Evolutionary conservation across 23 red algal genomes (phyloP).

Genomic region (Gracilaria caudata): DNA sequence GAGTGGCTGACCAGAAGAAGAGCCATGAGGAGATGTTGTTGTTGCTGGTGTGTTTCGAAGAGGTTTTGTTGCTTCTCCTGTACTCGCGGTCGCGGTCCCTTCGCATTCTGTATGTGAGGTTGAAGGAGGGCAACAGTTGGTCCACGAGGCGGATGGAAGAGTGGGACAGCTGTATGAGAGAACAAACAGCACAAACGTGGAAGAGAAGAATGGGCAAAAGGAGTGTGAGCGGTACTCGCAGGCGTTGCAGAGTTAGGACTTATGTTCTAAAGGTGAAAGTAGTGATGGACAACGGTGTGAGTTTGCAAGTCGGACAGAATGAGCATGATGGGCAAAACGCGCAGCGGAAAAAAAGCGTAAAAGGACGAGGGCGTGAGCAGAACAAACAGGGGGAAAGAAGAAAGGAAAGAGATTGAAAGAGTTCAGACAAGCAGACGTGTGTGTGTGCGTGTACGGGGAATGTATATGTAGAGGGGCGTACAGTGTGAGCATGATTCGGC

Average conservation of each 20-base stretch:
- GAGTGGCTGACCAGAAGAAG: constrained; percentile 86
- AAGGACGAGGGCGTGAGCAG: not conserved
- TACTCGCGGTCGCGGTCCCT: constrained; percentile 58
- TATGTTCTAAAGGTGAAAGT: not conserved
- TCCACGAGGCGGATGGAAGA: not conserved
- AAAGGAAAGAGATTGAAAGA: not conserved
- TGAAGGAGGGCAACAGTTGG: not conserved
- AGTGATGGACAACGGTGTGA: not conserved
- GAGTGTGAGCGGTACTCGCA: not conserved
- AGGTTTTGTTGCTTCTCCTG: constrained; percentile 29
- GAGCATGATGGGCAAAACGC: constrained; percentile 2
- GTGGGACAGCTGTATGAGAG: no score
- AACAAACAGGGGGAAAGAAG: not conserved
- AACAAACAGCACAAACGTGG: no score
- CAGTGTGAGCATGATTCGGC: constrained; percentile 2
- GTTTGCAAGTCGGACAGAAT: not conserved
- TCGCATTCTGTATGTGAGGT: not conserved
- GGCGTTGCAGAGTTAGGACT: not conserved
- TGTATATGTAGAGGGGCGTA: not conserved
- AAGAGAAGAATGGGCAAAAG: not conserved
- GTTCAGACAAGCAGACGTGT: not conserved
- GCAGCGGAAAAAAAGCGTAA: no score
- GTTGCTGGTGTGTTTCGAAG: constrained; percentile 26
- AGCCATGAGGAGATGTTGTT: constrained; percentile 85
- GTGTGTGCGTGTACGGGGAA: constrained; percentile 4